Evolutionary conservation across 139 green algal genomes (phyloP), one percentile per base, ranked within the genome.

Genomic region (Volvox reticuliferus): DNA sequence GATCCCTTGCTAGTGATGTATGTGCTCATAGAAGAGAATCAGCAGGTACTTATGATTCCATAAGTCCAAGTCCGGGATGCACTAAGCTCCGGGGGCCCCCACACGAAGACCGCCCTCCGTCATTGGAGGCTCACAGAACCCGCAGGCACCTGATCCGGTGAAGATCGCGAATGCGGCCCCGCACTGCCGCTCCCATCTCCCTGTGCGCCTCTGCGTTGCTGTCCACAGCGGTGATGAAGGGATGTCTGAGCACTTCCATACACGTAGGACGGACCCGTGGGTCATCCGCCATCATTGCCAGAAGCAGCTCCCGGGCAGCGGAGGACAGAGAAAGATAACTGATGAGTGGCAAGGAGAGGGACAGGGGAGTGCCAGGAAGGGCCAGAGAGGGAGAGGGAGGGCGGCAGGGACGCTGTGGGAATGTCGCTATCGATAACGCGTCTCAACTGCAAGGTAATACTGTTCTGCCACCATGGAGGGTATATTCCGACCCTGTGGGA

Each of bases 211-310:
- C 83, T 65, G 67, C 36, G 36, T 68, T 88, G 35, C 32, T 44
- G 67, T 88, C 83, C 67, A 80, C 83, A 1, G 83, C 83, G 20
- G 83, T 68, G 67, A 88, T 88, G 65, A 88, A 88, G 65, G 83
- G 83, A 65, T 88, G 83, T 13, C 36, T 35, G 2, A 88, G 83
- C 35, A 89, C 84, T 12, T 50, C 69, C n/a, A 71, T 32, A 20
- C 37, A 69, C 37, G 17, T 82, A 37, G 84, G 84, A 6, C 84
- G 68, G 28, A 24, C 37, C 22, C 2, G 28, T 73, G 68, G 69
- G 68, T 82, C 69, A 44, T 89, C 84, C 1, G 84, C 68, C 84
- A 89, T 44, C 84, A 89, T 82, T 12, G n/a, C 14, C 37, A 89
- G 37, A 5, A 89, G 69, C 69, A 89, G 69, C 18, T 81, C 68